Percentiles rank a stretch among this genome's conserved stretches.
Conservation (phyloP, 176 grass and related monocot genomes). For the Poa annua region DNA sequence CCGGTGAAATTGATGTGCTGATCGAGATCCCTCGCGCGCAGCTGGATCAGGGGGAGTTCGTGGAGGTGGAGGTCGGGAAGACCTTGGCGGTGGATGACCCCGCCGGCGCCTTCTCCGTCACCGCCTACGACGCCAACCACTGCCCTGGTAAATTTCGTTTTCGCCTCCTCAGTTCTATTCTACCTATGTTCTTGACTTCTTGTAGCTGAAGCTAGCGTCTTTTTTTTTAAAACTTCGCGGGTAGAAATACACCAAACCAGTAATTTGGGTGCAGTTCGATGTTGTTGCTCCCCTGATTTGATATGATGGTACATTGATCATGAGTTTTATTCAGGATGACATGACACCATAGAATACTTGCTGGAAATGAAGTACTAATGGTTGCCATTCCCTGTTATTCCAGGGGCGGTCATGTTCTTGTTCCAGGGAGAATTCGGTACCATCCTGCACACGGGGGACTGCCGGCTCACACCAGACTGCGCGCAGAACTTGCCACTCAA, state of each 20-base stretch:
- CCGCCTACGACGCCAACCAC: conserved; percentile 80
- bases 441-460: conserved; percentile 86
- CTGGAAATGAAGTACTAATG: conserved; percentile 8
- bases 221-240: background rate
- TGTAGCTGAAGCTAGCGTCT: background rate
- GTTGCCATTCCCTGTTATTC: conserved; percentile 13
- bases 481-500: conserved; percentile 80
- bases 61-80: conserved; percentile 74
- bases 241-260: background rate
- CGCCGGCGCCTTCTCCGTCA: conserved; percentile 60
- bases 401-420: conserved; percentile 87
- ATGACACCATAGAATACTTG: background rate
- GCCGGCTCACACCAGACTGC: conserved; percentile 68
- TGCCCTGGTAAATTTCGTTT: conserved; percentile 62
- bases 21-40: conserved; percentile 27
- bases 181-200: background rate
- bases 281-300: background rate
- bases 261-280: background rate
- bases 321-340: background rate
- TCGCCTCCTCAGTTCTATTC: background rate
- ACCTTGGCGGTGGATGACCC: conserved; percentile 64
- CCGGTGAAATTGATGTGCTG: background rate
- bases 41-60: conserved; percentile 51
- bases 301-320: background rate
- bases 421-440: conserved; percentile 89